Percentiles rank a stretch among this genome's conserved stretches.
Evolutionary conservation across 805 yeast genomes (phyloP).

Genomic region (Wickerhamiella australiensis): DNA sequence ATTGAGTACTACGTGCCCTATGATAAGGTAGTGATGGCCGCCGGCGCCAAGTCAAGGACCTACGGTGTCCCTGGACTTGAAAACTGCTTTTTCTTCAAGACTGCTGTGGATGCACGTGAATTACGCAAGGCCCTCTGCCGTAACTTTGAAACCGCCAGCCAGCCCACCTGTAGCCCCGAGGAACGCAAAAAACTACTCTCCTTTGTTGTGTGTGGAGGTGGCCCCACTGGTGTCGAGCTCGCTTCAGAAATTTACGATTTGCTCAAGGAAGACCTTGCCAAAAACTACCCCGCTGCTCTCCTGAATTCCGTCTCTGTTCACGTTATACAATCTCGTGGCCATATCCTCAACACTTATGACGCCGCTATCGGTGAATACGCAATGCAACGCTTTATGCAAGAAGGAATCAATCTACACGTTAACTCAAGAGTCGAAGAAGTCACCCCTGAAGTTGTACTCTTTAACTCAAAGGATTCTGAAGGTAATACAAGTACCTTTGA

Average conservation of each 20-base stretch:
- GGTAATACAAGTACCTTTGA: conserved; percentile 33
- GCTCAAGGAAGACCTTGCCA: conserved; percentile 50
- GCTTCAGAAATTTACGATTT: conserved; percentile 62
- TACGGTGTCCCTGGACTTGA: conserved; percentile 63
- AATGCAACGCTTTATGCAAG: conserved; percentile 48
- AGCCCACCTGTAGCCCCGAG: conserved; percentile 52
- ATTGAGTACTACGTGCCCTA: conserved; percentile 51
- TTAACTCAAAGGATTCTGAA: conserved; percentile 37
- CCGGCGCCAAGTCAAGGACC: conserved; percentile 56
- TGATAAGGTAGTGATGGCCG: conserved; percentile 56
- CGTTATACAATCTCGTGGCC: conserved; percentile 55
- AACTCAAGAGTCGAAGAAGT: conserved; percentile 53
- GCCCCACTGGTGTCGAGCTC: conserved; percentile 64
- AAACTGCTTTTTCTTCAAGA: conserved; percentile 48
- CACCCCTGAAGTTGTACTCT: conserved; percentile 44
- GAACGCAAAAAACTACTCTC: conserved; percentile 50
- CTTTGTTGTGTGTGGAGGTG: conserved; percentile 63
- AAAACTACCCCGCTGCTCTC: conserved; percentile 45
- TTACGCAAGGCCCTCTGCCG: conserved; percentile 44
- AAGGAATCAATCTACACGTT: conserved; percentile 48
- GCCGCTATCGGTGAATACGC: conserved; percentile 54
- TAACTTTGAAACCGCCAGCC: conserved; percentile 48
- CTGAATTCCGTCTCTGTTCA: conserved; percentile 56
- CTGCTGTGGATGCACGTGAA: conserved; percentile 51
- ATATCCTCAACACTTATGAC: conserved; percentile 57